Base-by-base conservation (phyloP, 2,329 filamentous ascomycete genomes). In the Paracamarosporium sp. region DNA sequence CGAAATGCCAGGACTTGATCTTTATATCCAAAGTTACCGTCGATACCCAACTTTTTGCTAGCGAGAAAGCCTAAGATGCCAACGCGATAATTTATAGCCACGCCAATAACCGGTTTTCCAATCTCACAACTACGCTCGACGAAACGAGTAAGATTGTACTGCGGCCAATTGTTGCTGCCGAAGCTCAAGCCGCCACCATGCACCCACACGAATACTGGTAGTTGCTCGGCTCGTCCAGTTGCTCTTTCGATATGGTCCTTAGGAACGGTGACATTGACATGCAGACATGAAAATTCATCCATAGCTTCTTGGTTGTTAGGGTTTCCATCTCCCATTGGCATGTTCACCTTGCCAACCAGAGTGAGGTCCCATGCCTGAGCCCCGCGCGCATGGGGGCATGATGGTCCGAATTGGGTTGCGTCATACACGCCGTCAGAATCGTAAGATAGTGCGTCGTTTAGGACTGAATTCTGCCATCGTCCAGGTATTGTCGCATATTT, bases 121-220 rank as follows among this genome's bases (percentile, higher is more conserved):
- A 76, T 75, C 8, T 79, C 71, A 0, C 70, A 66, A 1, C 79
- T 80, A 8, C 81, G 62, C 55, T 78, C 75, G 0, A 84, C 80
- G 13, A 86, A 66, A 1, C 73, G 71, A 1, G 65, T 68, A 11
- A 81, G 67, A 55, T 85, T 59, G 62, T 82, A 84, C 50, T 85
- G 81, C 1, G 83, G 84, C 79, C 81, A 86, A 4, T 74, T 82
- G 38, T 81, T 83, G 2, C 79, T 79, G 7, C 83, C 84, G 8
- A 81, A 75, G 6, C 73, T 71, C 33, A 83, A 77, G 0, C 79
- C 83, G n/a, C 84, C 83, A 1, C 84, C 83, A 56, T 86, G 82
- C 3, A 86, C 77, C 65, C 82, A 84, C 1, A 82, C 75, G 25
- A 85, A 74, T 0, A 86, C 83, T 0, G 83, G 84, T 4, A 85